Evolutionary conservation across 164 flowering plant species (phyloP).

Genomic region (Magnolia changhungtana): DNA sequence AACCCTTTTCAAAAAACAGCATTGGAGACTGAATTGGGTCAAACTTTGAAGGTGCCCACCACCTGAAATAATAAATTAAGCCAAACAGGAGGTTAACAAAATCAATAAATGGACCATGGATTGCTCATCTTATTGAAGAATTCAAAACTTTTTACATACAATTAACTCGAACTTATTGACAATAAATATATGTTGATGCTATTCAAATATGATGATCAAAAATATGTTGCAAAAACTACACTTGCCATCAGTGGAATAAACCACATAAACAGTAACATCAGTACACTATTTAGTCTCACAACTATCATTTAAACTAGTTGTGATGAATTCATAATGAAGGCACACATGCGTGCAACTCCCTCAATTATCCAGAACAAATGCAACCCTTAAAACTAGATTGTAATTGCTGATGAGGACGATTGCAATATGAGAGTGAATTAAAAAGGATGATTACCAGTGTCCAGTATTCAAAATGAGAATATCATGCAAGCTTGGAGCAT

Average conservation of each 20-base stretch:
- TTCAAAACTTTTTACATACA: background rate
- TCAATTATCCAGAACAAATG: background rate
- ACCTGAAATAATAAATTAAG: conserved; percentile 46
- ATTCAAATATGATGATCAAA: background rate
- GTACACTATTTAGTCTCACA: background rate
- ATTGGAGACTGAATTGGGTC: conserved; percentile 88
- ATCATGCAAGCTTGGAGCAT: conserved; percentile 79
- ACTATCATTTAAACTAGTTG: too few species aligned
- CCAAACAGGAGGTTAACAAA: background rate
- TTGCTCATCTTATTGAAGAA: background rate
- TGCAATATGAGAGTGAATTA: background rate
- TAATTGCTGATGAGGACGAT: background rate
- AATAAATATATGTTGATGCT: background rate
- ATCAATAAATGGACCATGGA: background rate
- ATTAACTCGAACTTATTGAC: background rate
- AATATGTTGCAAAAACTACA: background rate
- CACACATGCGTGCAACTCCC: background rate
- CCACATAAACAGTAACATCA: background rate
- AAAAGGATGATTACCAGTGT: conserved; percentile 64
- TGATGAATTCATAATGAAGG: too few species aligned
- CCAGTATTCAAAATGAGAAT: conserved; percentile 91
- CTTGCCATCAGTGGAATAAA: background rate
- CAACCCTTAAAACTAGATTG: background rate
- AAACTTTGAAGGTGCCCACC: conserved; percentile 99
- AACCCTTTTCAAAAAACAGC: conserved; percentile 81